These are phyloP conservation scores for Viola pubescens DNA, from an alignment of 441 rosid genomes.

Conservation along the genomic window DNA sequence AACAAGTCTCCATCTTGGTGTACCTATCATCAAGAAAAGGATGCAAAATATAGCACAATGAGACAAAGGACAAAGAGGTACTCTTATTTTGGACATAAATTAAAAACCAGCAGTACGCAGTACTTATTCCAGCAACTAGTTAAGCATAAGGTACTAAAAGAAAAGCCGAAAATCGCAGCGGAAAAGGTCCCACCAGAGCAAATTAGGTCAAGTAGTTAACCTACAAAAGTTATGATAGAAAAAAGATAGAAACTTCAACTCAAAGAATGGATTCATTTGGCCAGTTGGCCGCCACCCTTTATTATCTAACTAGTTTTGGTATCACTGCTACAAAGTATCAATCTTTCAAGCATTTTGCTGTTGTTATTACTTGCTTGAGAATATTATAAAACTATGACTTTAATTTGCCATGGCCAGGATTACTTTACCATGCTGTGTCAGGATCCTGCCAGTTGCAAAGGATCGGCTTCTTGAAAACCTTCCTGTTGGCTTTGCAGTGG, in stretches of 20 bases:
- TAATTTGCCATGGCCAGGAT: not conserved
- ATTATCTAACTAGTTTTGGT: slow-evolving; percentile 20
- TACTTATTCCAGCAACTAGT: not conserved
- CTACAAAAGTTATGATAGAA: not conserved
- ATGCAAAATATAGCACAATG: not conserved
- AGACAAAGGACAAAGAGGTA: not conserved
- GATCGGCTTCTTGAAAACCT: slow-evolving; percentile 25
- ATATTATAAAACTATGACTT: not conserved
- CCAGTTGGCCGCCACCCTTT: slow-evolving; percentile 9
- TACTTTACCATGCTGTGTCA: slow-evolving; percentile 51
- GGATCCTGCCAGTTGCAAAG: slow-evolving; percentile 48
- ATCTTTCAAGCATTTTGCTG: not conserved
- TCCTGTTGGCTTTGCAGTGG: slow-evolving; percentile 33
- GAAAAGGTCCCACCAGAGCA: not conserved
- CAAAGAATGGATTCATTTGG: slow-evolving; percentile 1
- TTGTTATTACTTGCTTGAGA: not conserved
- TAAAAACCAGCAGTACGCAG: not conserved
- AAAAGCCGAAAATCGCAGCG: not conserved
- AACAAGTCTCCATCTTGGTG: slow-evolving; percentile 48
- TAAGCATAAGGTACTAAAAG: not conserved
- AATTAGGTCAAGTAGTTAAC: slow-evolving; percentile 2
- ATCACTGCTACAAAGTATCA: slow-evolving; percentile 12
- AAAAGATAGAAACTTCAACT: slow-evolving; percentile 14
- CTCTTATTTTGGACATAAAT: not conserved
- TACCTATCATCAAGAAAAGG: slow-evolving; percentile 30